Evolutionary conservation across 2,329 filamentous ascomycete genomes (phyloP).

Genomic region (Sarocladium oryzae): DNA sequence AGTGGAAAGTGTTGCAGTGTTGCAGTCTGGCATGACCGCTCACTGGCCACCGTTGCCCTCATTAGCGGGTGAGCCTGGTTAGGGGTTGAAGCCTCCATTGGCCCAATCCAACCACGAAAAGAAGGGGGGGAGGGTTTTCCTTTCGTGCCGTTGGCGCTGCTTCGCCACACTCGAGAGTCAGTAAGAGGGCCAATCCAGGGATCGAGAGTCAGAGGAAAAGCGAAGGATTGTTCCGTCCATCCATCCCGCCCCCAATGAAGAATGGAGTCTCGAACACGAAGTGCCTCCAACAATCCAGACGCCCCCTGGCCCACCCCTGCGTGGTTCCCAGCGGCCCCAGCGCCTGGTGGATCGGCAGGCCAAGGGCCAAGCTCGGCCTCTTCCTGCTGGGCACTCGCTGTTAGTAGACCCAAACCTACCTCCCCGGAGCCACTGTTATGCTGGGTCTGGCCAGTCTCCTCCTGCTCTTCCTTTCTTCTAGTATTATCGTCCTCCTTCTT

Average conservation of each 20-base stretch:
- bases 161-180: constrained; percentile 2
- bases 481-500: background rate
- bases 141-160: background rate
- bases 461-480: background rate
- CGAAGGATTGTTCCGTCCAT: background rate
- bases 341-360: constrained; percentile 4
- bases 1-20: no score
- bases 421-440: no score
- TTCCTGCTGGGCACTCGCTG: constrained; percentile 6
- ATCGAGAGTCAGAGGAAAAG: background rate
- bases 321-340: constrained; percentile 1
- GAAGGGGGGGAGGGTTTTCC: no score
- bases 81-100: background rate
- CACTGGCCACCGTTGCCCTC: background rate
- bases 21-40: no score
- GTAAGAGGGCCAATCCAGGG: background rate
- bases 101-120: background rate
- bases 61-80: background rate
- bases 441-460: no score
- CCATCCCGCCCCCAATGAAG: background rate
- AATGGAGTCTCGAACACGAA: background rate
- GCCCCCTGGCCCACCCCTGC: background rate
- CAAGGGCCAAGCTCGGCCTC: constrained; percentile 6
- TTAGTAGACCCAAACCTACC: no score
- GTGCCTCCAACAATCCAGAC: background rate